These are phyloP conservation scores for Epichloe scottii DNA, from an alignment of 2,329 filamentous ascomycete genomes.

Conservation along the genomic window DNA sequence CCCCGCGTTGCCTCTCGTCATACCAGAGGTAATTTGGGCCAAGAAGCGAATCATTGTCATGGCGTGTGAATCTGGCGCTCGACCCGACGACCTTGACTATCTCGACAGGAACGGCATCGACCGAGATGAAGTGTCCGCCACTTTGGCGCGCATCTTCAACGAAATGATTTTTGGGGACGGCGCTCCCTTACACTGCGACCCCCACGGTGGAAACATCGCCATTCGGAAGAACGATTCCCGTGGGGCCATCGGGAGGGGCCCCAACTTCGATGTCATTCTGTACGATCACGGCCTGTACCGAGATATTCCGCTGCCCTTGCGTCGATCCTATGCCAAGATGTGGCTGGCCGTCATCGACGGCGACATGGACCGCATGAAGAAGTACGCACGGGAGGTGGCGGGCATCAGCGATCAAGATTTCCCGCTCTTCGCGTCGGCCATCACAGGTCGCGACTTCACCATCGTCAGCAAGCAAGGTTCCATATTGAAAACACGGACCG, in stretches of 20 bases:
- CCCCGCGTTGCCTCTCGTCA: constrained; percentile 66
- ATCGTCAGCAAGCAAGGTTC: constrained; percentile 53
- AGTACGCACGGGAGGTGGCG: constrained; percentile 79
- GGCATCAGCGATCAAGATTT: constrained; percentile 84
- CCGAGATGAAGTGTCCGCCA: constrained; percentile 87
- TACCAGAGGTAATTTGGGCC: constrained; percentile 83
- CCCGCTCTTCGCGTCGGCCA: constrained; percentile 87
- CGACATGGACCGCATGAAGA: constrained; percentile 74
- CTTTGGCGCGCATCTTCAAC: constrained; percentile 87
- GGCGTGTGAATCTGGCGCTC: constrained; percentile 78
- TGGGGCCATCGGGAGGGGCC: constrained; percentile 32
- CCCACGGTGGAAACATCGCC: constrained; percentile 91
- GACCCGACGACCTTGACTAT: constrained; percentile 80
- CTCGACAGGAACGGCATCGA: constrained; percentile 80
- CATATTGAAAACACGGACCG: constrained; percentile 47
- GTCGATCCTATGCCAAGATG: constrained; percentile 85
- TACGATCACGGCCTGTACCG: constrained; percentile 97
- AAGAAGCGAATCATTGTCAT: constrained; percentile 85
- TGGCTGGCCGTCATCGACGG: constrained; percentile 94
- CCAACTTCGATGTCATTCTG: constrained; percentile 89
- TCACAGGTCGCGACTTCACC: constrained; percentile 83
- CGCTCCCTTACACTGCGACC: constrained; percentile 89
- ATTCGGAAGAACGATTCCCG: constrained; percentile 62
- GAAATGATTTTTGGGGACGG: constrained; percentile 95
- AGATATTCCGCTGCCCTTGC: constrained; percentile 67